A percentile compares a stretch with the other conserved stretches of the same genome.
phyloP scores from a whole-genome alignment of 768 basidiomycete genomes.

The Podaxis sp. region DNA sequence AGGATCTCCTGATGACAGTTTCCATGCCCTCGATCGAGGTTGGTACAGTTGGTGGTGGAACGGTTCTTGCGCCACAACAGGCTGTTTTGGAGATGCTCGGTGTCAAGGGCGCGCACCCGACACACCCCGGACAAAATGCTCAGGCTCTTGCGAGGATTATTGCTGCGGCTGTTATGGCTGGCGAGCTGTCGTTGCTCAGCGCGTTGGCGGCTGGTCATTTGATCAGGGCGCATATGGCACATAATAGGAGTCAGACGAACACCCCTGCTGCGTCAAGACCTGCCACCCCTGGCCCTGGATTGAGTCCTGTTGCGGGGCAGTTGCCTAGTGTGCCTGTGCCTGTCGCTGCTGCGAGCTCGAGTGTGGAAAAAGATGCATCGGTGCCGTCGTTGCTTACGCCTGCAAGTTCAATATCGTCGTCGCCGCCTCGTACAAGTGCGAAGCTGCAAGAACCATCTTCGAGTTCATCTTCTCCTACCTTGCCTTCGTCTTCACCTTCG shows the following conservation, averaged over 20 bases:
- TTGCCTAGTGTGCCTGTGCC: neutral
- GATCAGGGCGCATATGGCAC: slow-evolving; percentile 89
- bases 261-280: slow-evolving; percentile 71
- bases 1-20: slow-evolving; percentile 89
- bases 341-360: neutral
- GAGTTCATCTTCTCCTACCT: neutral
- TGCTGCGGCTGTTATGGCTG: slow-evolving; percentile 93
- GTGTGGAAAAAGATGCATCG: neutral
- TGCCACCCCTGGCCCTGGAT: slow-evolving; percentile 48
- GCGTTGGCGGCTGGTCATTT: slow-evolving; percentile 95
- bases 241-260: slow-evolving; percentile 82
- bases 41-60: slow-evolving; percentile 96
- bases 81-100: slow-evolving; percentile 94
- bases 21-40: slow-evolving; percentile 99
- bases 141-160: slow-evolving; percentile 88
- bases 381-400: slow-evolving; percentile 1
- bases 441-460: neutral
- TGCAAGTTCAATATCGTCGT: neutral
- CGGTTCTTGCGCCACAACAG: slow-evolving; percentile 85
- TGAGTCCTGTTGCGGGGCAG: slow-evolving; percentile 2
- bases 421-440: neutral
- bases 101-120: slow-evolving; percentile 83
- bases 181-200: slow-evolving; percentile 87
- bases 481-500: neutral
- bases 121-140: slow-evolving; percentile 86